Evolutionary conservation across 2,329 filamentous ascomycete genomes (phyloP).

Genomic region (Gyromitra esculenta): DNA sequence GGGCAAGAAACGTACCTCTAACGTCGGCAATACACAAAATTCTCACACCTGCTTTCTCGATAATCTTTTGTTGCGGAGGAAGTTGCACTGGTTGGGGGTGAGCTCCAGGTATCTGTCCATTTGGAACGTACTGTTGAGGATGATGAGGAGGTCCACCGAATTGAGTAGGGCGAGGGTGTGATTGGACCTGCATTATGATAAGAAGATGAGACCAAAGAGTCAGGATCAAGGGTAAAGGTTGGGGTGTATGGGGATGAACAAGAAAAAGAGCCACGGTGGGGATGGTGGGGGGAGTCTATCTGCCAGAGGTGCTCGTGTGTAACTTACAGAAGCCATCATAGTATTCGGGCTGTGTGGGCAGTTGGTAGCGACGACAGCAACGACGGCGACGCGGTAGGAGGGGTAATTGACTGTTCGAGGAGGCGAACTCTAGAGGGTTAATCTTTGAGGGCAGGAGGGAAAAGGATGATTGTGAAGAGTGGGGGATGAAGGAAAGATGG

Average conservation of each 20-base stretch:
- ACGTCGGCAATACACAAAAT: slow-evolving; percentile 77
- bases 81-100: slow-evolving; percentile 53
- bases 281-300: slow-evolving; percentile 18
- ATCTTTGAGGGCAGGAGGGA: slow-evolving; percentile 15
- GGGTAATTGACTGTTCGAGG: not conserved
- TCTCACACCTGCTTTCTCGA: slow-evolving; percentile 62
- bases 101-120: slow-evolving; percentile 49
- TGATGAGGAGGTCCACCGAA: slow-evolving; percentile 54
- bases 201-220: slow-evolving; percentile 24
- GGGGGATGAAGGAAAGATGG: slow-evolving; percentile 32
- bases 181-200: slow-evolving; percentile 44
- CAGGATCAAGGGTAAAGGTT: slow-evolving; percentile 14
- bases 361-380: slow-evolving; percentile 29
- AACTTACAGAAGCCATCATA: slow-evolving; percentile 53
- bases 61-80: slow-evolving; percentile 53
- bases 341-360: slow-evolving; percentile 21
- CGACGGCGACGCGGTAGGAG: not conserved
- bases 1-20: slow-evolving; percentile 67
- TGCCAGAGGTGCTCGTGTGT: slow-evolving; percentile 38
- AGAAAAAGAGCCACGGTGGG: slow-evolving; percentile 20
- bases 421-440: slow-evolving; percentile 15
- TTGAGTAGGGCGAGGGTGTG: slow-evolving; percentile 49
- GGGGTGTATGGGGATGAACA: not conserved
- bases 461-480: slow-evolving; percentile 14
- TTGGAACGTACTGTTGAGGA: slow-evolving; percentile 50